Evolutionary conservation across 345 rosid species (phyloP).

Genomic region (Ceriops decandra): DNA sequence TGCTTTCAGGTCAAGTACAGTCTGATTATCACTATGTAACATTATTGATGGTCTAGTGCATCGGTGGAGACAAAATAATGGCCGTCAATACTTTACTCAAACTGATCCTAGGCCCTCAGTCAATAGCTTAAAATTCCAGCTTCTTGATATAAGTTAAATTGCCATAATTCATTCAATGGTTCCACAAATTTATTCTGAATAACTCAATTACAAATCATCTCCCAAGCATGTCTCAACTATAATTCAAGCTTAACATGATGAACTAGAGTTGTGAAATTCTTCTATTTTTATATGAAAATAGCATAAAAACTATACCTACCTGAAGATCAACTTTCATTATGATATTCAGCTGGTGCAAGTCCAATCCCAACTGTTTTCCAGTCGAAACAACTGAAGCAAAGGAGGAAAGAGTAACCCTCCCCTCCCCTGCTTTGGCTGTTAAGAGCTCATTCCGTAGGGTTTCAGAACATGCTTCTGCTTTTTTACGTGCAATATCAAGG

Average conservation of each 20-base stretch:
- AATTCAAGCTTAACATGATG: constrained; percentile 10
- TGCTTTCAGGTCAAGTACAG: constrained; percentile 8
- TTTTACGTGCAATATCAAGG: constrained; percentile 85
- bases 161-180: no score
- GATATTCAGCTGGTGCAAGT: constrained; percentile 91
- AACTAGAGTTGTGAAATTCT: background rate
- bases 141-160: no score
- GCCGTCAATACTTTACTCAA: background rate
- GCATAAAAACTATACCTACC: constrained; percentile 40
- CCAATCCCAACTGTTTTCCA: constrained; percentile 78
- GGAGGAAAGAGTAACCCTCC: constrained; percentile 92
- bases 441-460: constrained; percentile 71
- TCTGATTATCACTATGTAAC: background rate
- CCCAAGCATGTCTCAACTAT: background rate
- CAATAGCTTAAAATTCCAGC: background rate
- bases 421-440: constrained; percentile 94
- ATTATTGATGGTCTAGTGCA: no score
- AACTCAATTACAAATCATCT: background rate
- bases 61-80: no score
- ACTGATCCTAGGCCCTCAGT: no score
- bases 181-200: no score
- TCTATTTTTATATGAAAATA: background rate
- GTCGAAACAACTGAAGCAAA: constrained; percentile 86
- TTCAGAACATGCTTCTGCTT: constrained; percentile 69
- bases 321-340: constrained; percentile 93